Percentiles rank a stretch among this genome's conserved stretches.
These are phyloP conservation scores for Mucor sp. DNA, from an alignment of 371 early-diverging fungal species.

Conservation along the genomic window DNA sequence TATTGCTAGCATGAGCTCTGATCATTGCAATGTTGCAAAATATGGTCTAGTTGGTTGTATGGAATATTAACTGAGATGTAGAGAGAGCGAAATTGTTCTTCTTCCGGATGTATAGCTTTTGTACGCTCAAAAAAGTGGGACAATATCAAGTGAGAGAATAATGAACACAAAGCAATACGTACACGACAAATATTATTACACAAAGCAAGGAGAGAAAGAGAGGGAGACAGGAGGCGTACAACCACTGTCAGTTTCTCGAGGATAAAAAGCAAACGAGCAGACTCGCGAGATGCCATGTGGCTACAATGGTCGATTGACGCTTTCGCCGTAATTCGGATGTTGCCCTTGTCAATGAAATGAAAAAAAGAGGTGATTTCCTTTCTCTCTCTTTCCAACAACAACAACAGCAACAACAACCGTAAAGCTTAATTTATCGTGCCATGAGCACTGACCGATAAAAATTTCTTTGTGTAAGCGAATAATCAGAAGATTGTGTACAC, in stretches of 20 bases:
- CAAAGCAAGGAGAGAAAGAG: no score
- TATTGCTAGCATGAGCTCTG: no score
- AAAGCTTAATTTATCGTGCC: not conserved
- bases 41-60: no score
- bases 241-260: not conserved
- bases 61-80: not conserved
- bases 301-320: not conserved
- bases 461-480: not conserved
- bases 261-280: no score
- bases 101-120: no score
- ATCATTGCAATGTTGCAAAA: no score
- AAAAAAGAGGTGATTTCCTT: not conserved
- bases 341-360: not conserved
- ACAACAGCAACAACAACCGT: not conserved
- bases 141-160: no score
- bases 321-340: not conserved
- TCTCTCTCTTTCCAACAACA: not conserved
- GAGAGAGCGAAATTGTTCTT: no score
- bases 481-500: not conserved
- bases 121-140: no score
- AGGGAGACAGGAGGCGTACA: not conserved
- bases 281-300: no score
- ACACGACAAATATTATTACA: not conserved
- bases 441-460: conserved; percentile 1
- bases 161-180: not conserved